These are phyloP conservation scores for Globisporangium ultimum DNA, from an alignment of 352 stramenopile genomes.

Conservation along the genomic window DNA sequence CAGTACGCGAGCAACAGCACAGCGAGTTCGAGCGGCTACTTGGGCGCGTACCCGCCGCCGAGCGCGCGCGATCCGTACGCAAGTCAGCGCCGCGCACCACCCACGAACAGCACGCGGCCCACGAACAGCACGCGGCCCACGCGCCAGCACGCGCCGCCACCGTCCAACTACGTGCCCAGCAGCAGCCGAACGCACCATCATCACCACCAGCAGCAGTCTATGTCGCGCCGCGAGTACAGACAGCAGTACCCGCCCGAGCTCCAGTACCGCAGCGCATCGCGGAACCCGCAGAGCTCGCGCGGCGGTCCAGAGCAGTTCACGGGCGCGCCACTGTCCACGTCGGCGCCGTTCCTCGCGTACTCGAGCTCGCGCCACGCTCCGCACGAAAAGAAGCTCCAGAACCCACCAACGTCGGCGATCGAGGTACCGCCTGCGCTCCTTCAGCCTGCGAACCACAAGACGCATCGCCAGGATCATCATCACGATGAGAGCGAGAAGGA, in stretches of 20 bases:
- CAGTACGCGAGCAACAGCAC: conserved; percentile 10
- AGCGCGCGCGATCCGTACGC: conserved; percentile 4
- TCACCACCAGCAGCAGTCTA: conserved; percentile 1
- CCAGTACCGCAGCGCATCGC: conserved; percentile 44
- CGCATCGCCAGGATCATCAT: conserved; percentile 14
- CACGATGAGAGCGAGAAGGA: conserved; percentile 14
- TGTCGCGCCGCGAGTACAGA: conserved; percentile 13
- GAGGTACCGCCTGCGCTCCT: not conserved
- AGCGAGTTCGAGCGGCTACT: conserved; percentile 21
- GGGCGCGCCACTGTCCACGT: conserved; percentile 32
- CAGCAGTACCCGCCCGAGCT: conserved; percentile 19
- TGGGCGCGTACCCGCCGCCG: conserved; percentile 14
- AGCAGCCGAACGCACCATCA: not conserved
- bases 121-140: conserved; percentile 9
- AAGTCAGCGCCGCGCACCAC: conserved; percentile 9
- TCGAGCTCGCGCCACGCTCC: conserved; percentile 16
- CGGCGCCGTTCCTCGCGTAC: conserved; percentile 44
- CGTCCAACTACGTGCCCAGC: conserved; percentile 9
- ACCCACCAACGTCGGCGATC: not conserved
- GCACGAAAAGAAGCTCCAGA: not conserved
- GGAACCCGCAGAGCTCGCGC: conserved; percentile 4
- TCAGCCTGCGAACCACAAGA: not conserved
- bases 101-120: too few species aligned
- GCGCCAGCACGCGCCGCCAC: conserved; percentile 16
- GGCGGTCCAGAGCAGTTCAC: conserved; percentile 14